Evolutionary conservation across 257 asterid genomes (phyloP).

Genomic region (Salvia hispanica): DNA sequence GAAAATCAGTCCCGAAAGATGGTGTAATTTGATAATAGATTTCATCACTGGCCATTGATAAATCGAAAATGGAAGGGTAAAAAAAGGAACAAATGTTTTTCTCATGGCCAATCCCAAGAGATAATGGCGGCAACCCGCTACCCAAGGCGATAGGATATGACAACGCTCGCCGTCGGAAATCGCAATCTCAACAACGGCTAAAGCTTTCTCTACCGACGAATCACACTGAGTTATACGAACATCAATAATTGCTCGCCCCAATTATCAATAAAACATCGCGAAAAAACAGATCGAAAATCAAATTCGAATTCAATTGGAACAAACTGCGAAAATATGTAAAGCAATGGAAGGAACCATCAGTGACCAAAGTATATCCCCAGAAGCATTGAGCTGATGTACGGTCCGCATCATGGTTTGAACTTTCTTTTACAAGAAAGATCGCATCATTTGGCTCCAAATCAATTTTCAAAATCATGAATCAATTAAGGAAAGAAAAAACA

Average conservation of each 20-base stretch:
- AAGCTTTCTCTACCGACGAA: constrained; percentile 42
- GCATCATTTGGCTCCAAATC: constrained; percentile 45
- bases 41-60: not conserved
- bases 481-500: not conserved
- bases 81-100: constrained; percentile 28
- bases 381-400: constrained; percentile 45
- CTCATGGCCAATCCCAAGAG: constrained; percentile 79
- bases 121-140: constrained; percentile 62
- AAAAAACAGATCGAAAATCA: not conserved
- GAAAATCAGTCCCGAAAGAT: constrained; percentile 3
- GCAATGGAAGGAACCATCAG: not conserved
- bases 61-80: not conserved
- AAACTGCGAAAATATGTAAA: not conserved
- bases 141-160: constrained; percentile 43
- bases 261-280: constrained; percentile 30
- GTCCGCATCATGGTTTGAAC: constrained; percentile 58
- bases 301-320: too few relatives aligned
- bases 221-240: constrained; percentile 38
- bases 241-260: constrained; percentile 35
- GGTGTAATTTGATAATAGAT: not conserved
- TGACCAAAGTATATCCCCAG: constrained; percentile 33
- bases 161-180: constrained; percentile 34
- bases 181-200: constrained; percentile 42
- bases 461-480: not conserved
- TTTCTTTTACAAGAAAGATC: constrained; percentile 35